phyloP scores from a whole-genome alignment of 495 filamentous ascomycete genomes.

The Xylaria telfairii region DNA sequence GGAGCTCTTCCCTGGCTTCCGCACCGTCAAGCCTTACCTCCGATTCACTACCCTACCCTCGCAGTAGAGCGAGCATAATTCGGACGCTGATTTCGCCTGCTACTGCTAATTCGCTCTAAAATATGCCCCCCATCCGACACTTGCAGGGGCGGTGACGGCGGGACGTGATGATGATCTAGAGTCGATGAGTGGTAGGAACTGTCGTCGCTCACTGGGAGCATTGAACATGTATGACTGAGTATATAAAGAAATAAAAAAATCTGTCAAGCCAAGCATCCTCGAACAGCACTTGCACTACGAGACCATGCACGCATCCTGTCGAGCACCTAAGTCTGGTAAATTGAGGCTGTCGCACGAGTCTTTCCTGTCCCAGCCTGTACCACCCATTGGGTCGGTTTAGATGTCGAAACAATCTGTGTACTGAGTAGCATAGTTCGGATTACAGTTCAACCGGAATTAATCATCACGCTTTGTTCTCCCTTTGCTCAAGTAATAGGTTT shows the following conservation, averaged over 20 bases:
- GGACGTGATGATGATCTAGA: not conserved
- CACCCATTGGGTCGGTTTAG: not conserved
- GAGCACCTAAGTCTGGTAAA: not conserved
- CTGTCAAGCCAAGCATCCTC: not conserved
- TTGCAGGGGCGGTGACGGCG: not conserved
- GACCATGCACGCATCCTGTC: not conserved
- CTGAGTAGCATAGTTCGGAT: not conserved
- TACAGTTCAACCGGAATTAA: not conserved
- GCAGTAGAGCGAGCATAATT: conserved; percentile 38
- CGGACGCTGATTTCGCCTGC: not conserved
- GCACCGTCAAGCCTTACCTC: conserved; percentile 92
- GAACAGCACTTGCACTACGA: not conserved
- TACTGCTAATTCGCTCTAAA: conserved; percentile 5
- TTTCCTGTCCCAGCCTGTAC: not conserved
- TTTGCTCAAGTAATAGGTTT: not conserved
- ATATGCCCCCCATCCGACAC: conserved; percentile 2
- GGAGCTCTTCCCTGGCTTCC: conserved; percentile 88
- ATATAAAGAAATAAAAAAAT: not conserved
- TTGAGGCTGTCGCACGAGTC: not conserved
- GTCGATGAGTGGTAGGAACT: not conserved
- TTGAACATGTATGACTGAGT: not conserved
- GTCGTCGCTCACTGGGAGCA: not conserved
- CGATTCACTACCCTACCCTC: conserved; percentile 72
- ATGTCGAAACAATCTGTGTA: not conserved
- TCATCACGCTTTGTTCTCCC: not conserved